Evolutionary conservation across 1,284 basidiomycete genomes (phyloP), one percentile per base, ranked within the genome.

Genomic region (Boletus mariae): DNA sequence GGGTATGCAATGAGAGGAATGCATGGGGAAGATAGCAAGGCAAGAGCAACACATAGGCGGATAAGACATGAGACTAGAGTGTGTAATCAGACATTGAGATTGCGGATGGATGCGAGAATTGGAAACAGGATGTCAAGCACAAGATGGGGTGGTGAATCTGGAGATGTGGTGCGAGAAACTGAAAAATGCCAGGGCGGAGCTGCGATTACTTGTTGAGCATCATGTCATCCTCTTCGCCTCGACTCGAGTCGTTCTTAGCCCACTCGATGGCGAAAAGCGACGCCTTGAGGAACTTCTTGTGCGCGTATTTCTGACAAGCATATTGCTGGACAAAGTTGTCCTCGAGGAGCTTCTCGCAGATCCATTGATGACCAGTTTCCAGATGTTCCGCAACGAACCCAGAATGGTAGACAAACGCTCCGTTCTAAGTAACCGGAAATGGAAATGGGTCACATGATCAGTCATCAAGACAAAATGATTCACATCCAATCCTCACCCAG

Each of bases 241-340:
- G 57, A 49, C 58, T 69, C 61, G 66, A 51, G 61, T 77, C 72
- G 35, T 63, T 70, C 61, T 73, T 77, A 45, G 86, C 85, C 84
- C 84, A 87, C 50, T 87, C 80, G 61, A 86, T 77, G 42, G 87
- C 87, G 64, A 83, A 90, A 38, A 80, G 67, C 12, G 87, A 85
- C 23, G 87, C 94, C 71, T 94, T 92, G 67, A 98, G 83, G 82
- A 95, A 97, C 76, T 94, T 94, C 83, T 95, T 96, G 81, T 92
- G 86, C 50, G 93, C 85, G 71, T 99, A 99, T 78, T 99, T 99
- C 77, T 90, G 90, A 83, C 85, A 97, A 32, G 97, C 90, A 71
- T 95, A 94, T 64, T 90, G 86, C 52, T 84, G 80, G 38, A 86
- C 81, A 71, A 99, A 98, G 57, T 83, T 83, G 1, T 82, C 75